Base-by-base conservation (phyloP, 164 flowering plant species). In the Vitis amurensis region DNA sequence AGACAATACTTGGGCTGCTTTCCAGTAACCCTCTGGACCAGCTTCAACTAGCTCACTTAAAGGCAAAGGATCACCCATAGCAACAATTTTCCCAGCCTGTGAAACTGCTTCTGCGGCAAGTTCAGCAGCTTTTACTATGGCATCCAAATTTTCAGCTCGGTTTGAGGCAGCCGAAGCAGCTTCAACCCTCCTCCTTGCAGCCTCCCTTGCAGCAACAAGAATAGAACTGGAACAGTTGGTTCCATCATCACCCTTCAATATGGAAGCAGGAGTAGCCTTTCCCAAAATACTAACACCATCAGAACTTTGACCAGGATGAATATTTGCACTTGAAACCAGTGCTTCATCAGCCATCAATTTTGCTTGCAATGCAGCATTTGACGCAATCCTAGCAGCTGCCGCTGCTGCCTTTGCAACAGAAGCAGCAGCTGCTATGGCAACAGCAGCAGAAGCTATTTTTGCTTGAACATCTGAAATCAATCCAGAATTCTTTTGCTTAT, bases 381-480 rank as follows among this genome's bases (percentile, higher is more conserved):
- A 84, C 66, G 99, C 99, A 79, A 96, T 83, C 82, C 84, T 88
- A 67, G 99, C 99, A 75, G 94, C 94, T 3, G 98, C 99, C 53
- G 99, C 92, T 3, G 99, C 99, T 11, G 97, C 98, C 83, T 88
- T 93, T 17, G 99, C 98, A 81, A 96, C 97, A 64, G 97, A 89
- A 59, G 94, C 93, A 61, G 99, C 94, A 1, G 99, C 98, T 48
- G 98, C 92, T 50, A 87, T 78, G 65, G 93, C 89, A 71, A 74
- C 95, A 31, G 97, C 94, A 17, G 98, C 88, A 74, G 94, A 88
- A 69, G 88, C 85, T 64, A 96, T 62, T 72, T 83, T 86, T 49
- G 84, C 81, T 82, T 92, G 91, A 77, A 69, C 78, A 77, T 87
- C 94, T 17, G 84, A 64, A 37, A 70, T 70, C 64, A 88, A 59